Evolutionary conservation across 169 alveolate species (phyloP), one percentile per base, ranked within the genome.

Genomic region (Plasmodium fragile): DNA sequence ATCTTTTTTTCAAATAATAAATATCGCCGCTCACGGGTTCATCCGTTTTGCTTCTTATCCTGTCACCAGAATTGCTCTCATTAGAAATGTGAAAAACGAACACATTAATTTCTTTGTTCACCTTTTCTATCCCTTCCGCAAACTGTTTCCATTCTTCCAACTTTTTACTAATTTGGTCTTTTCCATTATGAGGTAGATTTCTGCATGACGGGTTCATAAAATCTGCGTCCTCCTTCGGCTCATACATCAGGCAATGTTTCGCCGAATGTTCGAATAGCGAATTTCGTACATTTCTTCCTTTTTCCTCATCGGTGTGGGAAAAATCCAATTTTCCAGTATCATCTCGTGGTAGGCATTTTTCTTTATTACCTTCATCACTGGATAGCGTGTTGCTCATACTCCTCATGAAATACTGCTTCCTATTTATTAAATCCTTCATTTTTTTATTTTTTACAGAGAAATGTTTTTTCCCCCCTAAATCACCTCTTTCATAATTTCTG

Each of bases 71-170:
- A 77, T 3, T 30, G 45, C 73, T 55, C 55, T 78, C 34, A 77
- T 78, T 36, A n/a, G 22, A 55, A 30, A 89, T 77, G 52, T 89
- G 89, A 89, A 89, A 89, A 79, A 89, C 53, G 59, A 78, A 89
- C 30, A 89, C 52, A 30, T 71, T 53, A 55, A 89, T 77, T 43
- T 13, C n/a, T 39, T 89, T 89, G 32, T 89, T 89, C 3, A 89
- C 71, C 28, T 89, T 89, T 59, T 52, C 89, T 78, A 89, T 13
- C 75, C 71, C 34, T 25, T 41, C 69, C 30, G 49, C 41, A 49
- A 89, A 25, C 16, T 55, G 8, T 78, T 89, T 78, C 94, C 94
- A 89, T 43, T 89, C 94, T 72, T 89, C 77, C 71, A 73, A 73
- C 80, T 69, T 85, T 18, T 55, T 53, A 30, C 69, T 36, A 36